A percentile compares a stretch with the other conserved stretches of the same genome.
Conservation (phyloP, 2,329 filamentous ascomycete species). For the Fusarium subtropicale region DNA sequence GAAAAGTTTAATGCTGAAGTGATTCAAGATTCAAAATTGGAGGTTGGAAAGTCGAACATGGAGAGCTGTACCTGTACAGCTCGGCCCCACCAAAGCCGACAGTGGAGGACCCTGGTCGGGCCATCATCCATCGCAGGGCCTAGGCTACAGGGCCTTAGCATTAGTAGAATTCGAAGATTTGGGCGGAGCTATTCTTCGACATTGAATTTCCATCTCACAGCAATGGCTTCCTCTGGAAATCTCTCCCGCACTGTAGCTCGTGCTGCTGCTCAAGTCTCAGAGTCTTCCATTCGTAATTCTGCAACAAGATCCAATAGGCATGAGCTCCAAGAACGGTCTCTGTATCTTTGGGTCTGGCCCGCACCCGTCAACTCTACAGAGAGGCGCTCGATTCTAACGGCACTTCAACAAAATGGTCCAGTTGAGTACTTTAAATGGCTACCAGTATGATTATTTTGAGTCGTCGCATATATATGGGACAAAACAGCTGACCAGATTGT, state of each 20-base stretch:
- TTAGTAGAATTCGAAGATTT: slow-evolving; percentile 2
- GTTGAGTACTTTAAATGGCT: slow-evolving; percentile 63
- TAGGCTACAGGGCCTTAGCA: background rate
- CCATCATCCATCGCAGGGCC: background rate
- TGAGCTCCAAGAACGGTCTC: slow-evolving; percentile 31
- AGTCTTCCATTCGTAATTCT: background rate
- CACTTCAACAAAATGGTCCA: slow-evolving; percentile 61
- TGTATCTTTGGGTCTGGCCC: slow-evolving; percentile 65
- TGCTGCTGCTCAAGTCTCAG: background rate
- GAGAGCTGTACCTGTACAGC: slow-evolving; percentile 18
- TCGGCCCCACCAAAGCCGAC: slow-evolving; percentile 39
- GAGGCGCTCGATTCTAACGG: slow-evolving; percentile 65
- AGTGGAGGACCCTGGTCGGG: slow-evolving; percentile 17
- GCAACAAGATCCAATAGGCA: slow-evolving; percentile 1
- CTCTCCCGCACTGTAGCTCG: background rate
- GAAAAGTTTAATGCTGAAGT: background rate
- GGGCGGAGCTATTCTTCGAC: slow-evolving; percentile 3
- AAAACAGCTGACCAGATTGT: slow-evolving; percentile 3
- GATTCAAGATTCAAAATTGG: slow-evolving; percentile 2
- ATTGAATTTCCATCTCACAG: slow-evolving; percentile 1
- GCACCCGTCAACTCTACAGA: slow-evolving; percentile 64
- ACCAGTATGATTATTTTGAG: slow-evolving; percentile 27
- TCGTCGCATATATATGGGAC: background rate
- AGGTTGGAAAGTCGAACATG: slow-evolving; percentile 24
- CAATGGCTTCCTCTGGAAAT: background rate